A percentile compares a stretch with the other conserved stretches of the same genome.
Conservation (phyloP, 2,329 filamentous ascomycete species). For the Chaetothyriales sp. region DNA sequence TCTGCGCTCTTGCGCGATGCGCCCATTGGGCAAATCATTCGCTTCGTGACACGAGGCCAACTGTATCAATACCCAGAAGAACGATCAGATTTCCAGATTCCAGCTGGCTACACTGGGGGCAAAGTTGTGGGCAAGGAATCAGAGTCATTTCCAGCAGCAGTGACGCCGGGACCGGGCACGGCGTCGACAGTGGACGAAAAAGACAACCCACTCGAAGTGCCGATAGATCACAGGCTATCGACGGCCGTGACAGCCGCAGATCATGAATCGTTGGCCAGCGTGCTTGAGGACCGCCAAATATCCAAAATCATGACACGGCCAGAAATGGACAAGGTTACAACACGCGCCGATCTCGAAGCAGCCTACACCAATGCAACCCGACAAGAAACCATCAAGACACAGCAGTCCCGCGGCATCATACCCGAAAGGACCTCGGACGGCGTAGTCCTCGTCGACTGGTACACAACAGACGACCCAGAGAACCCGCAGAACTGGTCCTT, state of each 20-base stretch:
- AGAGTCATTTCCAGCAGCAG: not conserved
- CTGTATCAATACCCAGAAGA: conserved; percentile 35
- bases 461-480: conserved; percentile 18
- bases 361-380: conserved; percentile 13
- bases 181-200: not conserved
- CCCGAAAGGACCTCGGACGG: conserved; percentile 13
- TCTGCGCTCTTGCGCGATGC: conserved; percentile 28
- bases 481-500: conserved; percentile 20
- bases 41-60: conserved; percentile 30
- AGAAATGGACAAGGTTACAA: conserved; percentile 8
- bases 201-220: not conserved
- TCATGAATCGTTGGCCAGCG: conserved; percentile 5
- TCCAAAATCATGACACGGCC: conserved; percentile 13
- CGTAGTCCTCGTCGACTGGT: conserved; percentile 16
- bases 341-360: conserved; percentile 11
- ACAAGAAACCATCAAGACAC: conserved; percentile 12
- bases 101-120: conserved; percentile 2
- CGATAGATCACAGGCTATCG: conserved; percentile 2
- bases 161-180: not conserved
- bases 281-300: conserved; percentile 1
- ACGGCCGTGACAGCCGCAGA: conserved; percentile 9
- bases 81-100: conserved; percentile 20
- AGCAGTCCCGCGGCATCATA: conserved; percentile 10
- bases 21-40: conserved; percentile 34
- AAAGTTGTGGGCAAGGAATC: not conserved